Evolutionary conservation across 305 asterid species (phyloP).

Genomic region (Euphrasia arctica): DNA sequence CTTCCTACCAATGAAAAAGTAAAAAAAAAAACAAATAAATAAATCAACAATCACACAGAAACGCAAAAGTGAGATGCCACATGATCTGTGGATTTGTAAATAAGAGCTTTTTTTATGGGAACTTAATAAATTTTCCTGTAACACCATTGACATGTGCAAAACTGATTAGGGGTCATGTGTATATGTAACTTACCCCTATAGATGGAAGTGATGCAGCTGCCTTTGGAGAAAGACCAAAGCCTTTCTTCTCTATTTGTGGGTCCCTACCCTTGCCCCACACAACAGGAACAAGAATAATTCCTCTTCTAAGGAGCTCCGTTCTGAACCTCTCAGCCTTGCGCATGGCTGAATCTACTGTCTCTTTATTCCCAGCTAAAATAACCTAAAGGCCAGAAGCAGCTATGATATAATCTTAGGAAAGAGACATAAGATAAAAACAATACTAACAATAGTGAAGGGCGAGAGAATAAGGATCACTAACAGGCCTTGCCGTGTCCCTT

Average conservation of each 20-base stretch:
- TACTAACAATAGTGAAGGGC: conserved; percentile 6
- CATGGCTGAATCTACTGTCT: conserved; percentile 66
- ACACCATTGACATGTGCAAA: too few relatives aligned
- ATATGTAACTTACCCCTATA: conserved; percentile 61
- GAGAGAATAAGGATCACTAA: conserved; percentile 45
- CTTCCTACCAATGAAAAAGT: conserved; percentile 56
- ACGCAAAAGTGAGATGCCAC: neutral
- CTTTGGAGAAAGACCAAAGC: conserved; percentile 76
- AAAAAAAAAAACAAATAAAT: conserved; percentile 14
- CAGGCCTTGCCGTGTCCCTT: conserved; percentile 92
- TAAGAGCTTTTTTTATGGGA: neutral
- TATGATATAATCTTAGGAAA: conserved; percentile 23
- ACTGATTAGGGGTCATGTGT: neutral
- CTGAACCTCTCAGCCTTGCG: conserved; percentile 84
- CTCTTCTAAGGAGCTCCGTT: conserved; percentile 73
- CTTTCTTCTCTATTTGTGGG: conserved; percentile 63
- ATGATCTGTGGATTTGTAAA: neutral
- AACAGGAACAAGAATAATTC: conserved; percentile 80
- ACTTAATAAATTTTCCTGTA: conserved; percentile 5
- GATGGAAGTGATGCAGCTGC: conserved; percentile 82
- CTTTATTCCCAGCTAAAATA: conserved; percentile 87
- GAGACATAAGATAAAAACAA: conserved; percentile 5
- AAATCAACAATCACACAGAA: conserved; percentile 12
- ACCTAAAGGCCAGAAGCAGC: conserved; percentile 47
- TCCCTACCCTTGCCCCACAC: conserved; percentile 73